These are phyloP conservation scores for Aegilops tauschii DNA, from an alignment of 176 grass and related monocot genomes.

Conservation along the genomic window DNA sequence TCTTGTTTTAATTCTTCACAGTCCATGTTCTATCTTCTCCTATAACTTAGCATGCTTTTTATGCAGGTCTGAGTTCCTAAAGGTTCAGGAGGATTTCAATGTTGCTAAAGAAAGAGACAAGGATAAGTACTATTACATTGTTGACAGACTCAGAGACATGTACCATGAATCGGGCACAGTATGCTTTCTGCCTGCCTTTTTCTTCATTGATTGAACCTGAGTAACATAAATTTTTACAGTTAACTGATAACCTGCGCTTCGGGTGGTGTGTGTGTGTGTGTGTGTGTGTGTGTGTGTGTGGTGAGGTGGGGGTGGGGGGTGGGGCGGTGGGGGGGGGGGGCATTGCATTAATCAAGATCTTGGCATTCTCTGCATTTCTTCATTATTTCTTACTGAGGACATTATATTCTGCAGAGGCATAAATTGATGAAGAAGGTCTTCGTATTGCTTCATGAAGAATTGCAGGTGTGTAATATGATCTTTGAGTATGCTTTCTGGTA, in stretches of 20 bases:
- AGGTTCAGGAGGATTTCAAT: conserved; percentile 67
- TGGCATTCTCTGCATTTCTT: not conserved
- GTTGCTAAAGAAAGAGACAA: conserved; percentile 55
- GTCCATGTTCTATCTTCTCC: conserved; percentile 8
- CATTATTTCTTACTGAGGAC: conserved; percentile 26
- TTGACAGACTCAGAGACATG: conserved; percentile 77
- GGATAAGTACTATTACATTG: conserved; percentile 53
- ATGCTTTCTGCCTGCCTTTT: conserved; percentile 37
- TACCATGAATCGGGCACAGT: conserved; percentile 60
- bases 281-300: no score
- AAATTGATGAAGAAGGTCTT: conserved; percentile 91
- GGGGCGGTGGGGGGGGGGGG: not conserved
- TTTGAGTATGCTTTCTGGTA: not conserved
- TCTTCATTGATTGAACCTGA: conserved; percentile 5
- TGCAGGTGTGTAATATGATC: conserved; percentile 46
- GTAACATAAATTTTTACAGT: not conserved
- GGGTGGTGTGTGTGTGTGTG: not conserved
- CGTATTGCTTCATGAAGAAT: conserved; percentile 79
- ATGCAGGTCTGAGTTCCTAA: conserved; percentile 59
- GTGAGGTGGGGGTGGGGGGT: not conserved
- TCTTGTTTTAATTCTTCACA: conserved; percentile 4
- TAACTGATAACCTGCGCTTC: not conserved
- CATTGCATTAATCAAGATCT: not conserved
- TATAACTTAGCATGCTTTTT: conserved; percentile 5
- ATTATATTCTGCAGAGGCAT: conserved; percentile 65